phyloP scores from a whole-genome alignment of 495 filamentous ascomycete genomes.

The Talaromyces borbonicus region DNA sequence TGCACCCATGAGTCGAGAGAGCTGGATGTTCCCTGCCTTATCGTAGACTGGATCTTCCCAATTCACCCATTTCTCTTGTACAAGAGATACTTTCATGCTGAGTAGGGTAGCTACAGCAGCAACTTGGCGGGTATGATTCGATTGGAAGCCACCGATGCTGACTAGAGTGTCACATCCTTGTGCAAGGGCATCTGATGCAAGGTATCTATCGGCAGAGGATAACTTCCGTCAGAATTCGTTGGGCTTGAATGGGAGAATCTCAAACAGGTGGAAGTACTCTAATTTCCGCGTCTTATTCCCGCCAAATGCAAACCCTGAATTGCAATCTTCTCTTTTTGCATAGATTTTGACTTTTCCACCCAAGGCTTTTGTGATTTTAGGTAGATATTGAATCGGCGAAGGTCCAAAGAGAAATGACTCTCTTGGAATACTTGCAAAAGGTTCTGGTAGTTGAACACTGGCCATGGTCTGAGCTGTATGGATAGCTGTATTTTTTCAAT shows the following conservation, averaged over 20 bases:
- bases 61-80: conserved; percentile 58
- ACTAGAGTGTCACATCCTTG: conserved; percentile 46
- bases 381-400: conserved; percentile 51
- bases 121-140: conserved; percentile 56
- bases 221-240: too few species aligned
- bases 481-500: too few species aligned
- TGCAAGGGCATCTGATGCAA: conserved; percentile 45
- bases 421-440: conserved; percentile 48
- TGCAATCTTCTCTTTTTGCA: conserved; percentile 55
- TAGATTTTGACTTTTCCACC: conserved; percentile 44
- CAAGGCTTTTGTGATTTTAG: conserved; percentile 47
- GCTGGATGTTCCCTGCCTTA: conserved; percentile 51
- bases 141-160: conserved; percentile 54
- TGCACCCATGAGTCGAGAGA: conserved; percentile 51
- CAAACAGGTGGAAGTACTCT: too few species aligned
- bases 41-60: conserved; percentile 41
- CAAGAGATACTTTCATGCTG: conserved; percentile 42
- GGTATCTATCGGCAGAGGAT: conserved; percentile 8
- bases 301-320: conserved; percentile 51
- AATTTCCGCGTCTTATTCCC: conserved; percentile 61
- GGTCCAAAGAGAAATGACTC: conserved; percentile 44
- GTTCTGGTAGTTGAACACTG: conserved; percentile 37
- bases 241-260: too few species aligned
- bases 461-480: not conserved
- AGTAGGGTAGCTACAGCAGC: conserved; percentile 45